A percentile compares a stretch with the other conserved stretches of the same genome.
Evolutionary conservation across 805 yeast genomes (phyloP).

Genomic region (Kazachstania taianensis): DNA sequence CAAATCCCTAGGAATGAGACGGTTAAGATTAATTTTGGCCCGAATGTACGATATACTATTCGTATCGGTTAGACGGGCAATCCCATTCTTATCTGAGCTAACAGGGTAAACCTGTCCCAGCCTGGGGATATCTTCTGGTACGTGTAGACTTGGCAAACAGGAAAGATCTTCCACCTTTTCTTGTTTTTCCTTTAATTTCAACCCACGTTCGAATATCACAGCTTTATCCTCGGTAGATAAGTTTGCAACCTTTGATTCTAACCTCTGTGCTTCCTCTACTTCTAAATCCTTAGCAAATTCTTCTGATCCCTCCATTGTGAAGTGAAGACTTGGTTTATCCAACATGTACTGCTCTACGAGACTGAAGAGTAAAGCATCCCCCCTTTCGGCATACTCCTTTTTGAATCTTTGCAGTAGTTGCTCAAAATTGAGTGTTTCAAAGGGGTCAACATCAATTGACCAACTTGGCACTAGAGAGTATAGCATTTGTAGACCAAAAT

Average conservation of each 20-base stretch:
- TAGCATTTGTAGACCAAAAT: slow-evolving; percentile 74
- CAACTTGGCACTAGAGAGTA: slow-evolving; percentile 74
- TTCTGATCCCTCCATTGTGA: slow-evolving; percentile 64
- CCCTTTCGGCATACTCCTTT: slow-evolving; percentile 40
- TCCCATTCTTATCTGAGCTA: slow-evolving; percentile 28
- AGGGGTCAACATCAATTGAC: slow-evolving; percentile 73
- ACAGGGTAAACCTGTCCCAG: slow-evolving; percentile 34
- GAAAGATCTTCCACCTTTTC: slow-evolving; percentile 61
- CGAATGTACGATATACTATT: slow-evolving; percentile 75
- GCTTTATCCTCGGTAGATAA: slow-evolving; percentile 49
- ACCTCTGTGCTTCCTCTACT: slow-evolving; percentile 46
- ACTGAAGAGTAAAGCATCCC: slow-evolving; percentile 51
- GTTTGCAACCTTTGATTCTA: slow-evolving; percentile 33
- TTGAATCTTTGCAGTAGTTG: slow-evolving; percentile 49
- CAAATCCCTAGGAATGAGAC: slow-evolving; percentile 46
- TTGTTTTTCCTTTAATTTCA: slow-evolving; percentile 52
- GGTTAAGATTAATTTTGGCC: slow-evolving; percentile 50
- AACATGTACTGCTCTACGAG: slow-evolving; percentile 46
- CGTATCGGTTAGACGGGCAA: slow-evolving; percentile 51
- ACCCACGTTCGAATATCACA: slow-evolving; percentile 50
- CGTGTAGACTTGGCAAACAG: slow-evolving; percentile 66
- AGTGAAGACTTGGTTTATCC: slow-evolving; percentile 51
- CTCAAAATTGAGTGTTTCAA: slow-evolving; percentile 58
- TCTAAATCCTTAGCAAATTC: slow-evolving; percentile 41
- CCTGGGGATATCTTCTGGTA: slow-evolving; percentile 56